Evolutionary conservation across 306 rosid species (phyloP), one percentile per base, ranked within the genome.

Genomic region (Cicer judaicum): DNA sequence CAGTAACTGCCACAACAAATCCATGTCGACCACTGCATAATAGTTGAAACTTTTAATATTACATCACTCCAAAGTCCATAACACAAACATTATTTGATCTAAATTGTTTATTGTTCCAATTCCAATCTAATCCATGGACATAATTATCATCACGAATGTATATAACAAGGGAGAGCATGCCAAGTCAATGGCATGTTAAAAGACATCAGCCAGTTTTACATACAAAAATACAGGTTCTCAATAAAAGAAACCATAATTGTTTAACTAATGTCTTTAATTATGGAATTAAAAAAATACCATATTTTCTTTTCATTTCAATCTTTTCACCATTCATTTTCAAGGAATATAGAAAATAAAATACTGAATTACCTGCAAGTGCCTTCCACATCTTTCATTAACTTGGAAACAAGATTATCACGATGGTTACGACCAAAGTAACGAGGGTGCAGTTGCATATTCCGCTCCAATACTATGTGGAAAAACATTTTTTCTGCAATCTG

Each of bases 371-470:
- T 88, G 94, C 98, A 93, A 70, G 96, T 93, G 69, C 98, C 97
- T 81, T 93, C 98, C 1, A 93, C 97, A 80, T 91, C 98, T 86
- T 93, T 93, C 97, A 91, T 93, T 12, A 93, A 94, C 91, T 93
- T 93, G 81, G 94, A 54, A 19, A 91, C 89, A 18, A 93, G 83
- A 79, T 91, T 89, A 7, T 93, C 98, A 0, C 96, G 97, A 60
- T 91, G 91, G 77, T 81, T 91, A 40, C 97, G 98, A 1, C 96
- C 97, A 47, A 94, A 94, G 83, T 94, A 91, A 34, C 97, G 97
- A 0, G 98, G 98, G 39, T 94, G 98, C 38, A 94, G 88, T 81
- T 94, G 97, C 95, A 94, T 94, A 71, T 94, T 91, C 73, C 98
- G 88, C 86, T 94, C 97, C 84, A 94, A 61, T 8, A 91, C 96